Conservation (phyloP, 1,284 basidiomycete genomes). For the Bjerkandera adusta region DNA sequence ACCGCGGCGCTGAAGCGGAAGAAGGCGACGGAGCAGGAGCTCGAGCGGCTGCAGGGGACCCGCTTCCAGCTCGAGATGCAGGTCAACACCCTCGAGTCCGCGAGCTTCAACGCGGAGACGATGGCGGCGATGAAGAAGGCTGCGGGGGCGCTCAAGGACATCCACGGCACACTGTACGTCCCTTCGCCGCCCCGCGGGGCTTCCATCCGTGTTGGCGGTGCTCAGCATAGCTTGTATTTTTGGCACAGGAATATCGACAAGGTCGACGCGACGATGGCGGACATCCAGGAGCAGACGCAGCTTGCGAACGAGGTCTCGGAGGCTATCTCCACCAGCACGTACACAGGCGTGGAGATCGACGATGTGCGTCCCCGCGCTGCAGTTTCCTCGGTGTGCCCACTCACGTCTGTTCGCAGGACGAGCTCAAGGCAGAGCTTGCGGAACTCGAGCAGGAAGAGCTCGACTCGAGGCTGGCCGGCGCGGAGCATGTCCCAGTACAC, state of each 20-base stretch:
- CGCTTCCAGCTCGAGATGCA: constrained; percentile 95
- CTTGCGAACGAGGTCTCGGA: constrained; percentile 95
- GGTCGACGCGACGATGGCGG: constrained; percentile 91
- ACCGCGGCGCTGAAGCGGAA: constrained; percentile 93
- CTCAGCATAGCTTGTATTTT: background rate
- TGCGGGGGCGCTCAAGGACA: constrained; percentile 86
- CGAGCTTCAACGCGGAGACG: constrained; percentile 98
- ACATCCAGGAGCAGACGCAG: constrained; percentile 91
- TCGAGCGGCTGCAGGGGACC: constrained; percentile 86
- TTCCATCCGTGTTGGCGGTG: too few species aligned
- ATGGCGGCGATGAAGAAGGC: constrained; percentile 99
- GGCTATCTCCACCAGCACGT: constrained; percentile 84
- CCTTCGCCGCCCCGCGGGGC: constrained; percentile 10
- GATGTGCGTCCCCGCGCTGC: constrained; percentile 51
- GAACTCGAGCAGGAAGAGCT: constrained; percentile 92
- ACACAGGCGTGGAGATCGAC: constrained; percentile 66
- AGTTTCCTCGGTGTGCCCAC: constrained; percentile 9
- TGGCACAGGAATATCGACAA: constrained; percentile 78
- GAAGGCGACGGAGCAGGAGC: constrained; percentile 88
- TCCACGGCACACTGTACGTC: constrained; percentile 89
- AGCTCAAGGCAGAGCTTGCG: constrained; percentile 81
- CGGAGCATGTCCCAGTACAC: constrained; percentile 90
- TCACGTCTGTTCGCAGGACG: constrained; percentile 53
- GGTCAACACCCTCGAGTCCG: constrained; percentile 96
- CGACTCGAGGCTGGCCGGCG: constrained; percentile 84